Evolutionary conservation across 2,329 filamentous ascomycete species (phyloP).

Genomic region (Dactylonectria macrodidyma): DNA sequence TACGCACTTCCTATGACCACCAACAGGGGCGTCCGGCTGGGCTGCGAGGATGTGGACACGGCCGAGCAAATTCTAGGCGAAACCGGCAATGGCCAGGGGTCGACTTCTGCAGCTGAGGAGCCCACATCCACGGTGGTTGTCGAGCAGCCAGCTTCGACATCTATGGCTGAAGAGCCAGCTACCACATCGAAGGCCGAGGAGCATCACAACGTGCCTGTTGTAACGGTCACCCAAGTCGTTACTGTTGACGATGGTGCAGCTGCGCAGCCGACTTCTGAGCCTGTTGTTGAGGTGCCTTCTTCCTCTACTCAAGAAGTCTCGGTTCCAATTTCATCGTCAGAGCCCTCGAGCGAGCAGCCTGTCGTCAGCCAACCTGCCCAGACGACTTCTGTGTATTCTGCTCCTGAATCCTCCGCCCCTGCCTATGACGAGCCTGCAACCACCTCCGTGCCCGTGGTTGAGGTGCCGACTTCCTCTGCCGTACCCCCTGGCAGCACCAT

Average conservation of each 20-base stretch:
- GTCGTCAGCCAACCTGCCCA: constrained; percentile 29
- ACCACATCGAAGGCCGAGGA: constrained; percentile 34
- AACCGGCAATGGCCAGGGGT: constrained; percentile 26
- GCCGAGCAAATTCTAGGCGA: constrained; percentile 61
- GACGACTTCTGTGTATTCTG: not conserved
- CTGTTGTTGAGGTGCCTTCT: constrained; percentile 13
- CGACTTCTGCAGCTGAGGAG: constrained; percentile 21
- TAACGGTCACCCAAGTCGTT: constrained; percentile 51
- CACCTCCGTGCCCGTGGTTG: constrained; percentile 27
- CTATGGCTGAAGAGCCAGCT: constrained; percentile 25
- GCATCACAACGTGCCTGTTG: constrained; percentile 40
- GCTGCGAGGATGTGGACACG: constrained; percentile 59
- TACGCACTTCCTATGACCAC: constrained; percentile 69
- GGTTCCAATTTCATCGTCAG: constrained; percentile 4
- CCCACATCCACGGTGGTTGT: constrained; percentile 33
- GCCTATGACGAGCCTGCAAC: constrained; percentile 2
- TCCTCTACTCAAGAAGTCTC: constrained; percentile 4
- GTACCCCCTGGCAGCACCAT: constrained; percentile 40
- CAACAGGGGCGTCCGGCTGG: constrained; percentile 63
- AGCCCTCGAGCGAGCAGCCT: not conserved
- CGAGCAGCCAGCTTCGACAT: constrained; percentile 22
- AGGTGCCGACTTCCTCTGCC: constrained; percentile 30
- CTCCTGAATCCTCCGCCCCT: constrained; percentile 1
- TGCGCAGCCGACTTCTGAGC: constrained; percentile 15
- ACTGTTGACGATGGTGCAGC: constrained; percentile 46